Conservation (phyloP, 2,329 filamentous ascomycete species). For the Metarhizium guizhouense region DNA sequence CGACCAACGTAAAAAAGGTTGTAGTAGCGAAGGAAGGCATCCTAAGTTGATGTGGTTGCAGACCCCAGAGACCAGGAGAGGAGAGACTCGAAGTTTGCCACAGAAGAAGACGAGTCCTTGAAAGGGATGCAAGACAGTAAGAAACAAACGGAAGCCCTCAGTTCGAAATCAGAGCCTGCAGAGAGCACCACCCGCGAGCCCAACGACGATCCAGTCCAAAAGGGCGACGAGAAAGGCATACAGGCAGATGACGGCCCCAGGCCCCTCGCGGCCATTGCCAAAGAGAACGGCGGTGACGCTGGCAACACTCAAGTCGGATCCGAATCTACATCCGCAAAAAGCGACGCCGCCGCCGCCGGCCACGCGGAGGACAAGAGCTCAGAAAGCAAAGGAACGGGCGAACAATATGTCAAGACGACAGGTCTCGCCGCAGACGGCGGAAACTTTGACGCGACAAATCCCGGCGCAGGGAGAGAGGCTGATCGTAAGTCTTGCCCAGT, state of each 20-base stretch:
- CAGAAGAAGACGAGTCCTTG: neutral
- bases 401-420: constrained; percentile 46
- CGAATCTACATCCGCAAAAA: neutral
- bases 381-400: constrained; percentile 38
- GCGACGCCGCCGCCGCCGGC: neutral
- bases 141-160: neutral
- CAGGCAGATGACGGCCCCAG: constrained; percentile 15
- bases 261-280: constrained; percentile 27
- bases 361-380: constrained; percentile 11
- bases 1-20: neutral
- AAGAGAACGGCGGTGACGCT: constrained; percentile 23
- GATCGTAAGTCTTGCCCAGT: constrained; percentile 41
- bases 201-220: constrained; percentile 26
- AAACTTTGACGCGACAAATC: constrained; percentile 54
- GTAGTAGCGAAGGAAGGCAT: neutral
- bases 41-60: neutral
- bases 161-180: constrained; percentile 5
- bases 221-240: constrained; percentile 22
- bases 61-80: neutral
- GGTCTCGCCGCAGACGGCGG: constrained; percentile 57
- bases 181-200: constrained; percentile 25
- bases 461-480: constrained; percentile 58
- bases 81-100: neutral
- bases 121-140: neutral
- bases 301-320: constrained; percentile 8